These are phyloP conservation scores for Chlorella sp. DNA, from an alignment of 139 green algal species.

Conservation along the genomic window DNA sequence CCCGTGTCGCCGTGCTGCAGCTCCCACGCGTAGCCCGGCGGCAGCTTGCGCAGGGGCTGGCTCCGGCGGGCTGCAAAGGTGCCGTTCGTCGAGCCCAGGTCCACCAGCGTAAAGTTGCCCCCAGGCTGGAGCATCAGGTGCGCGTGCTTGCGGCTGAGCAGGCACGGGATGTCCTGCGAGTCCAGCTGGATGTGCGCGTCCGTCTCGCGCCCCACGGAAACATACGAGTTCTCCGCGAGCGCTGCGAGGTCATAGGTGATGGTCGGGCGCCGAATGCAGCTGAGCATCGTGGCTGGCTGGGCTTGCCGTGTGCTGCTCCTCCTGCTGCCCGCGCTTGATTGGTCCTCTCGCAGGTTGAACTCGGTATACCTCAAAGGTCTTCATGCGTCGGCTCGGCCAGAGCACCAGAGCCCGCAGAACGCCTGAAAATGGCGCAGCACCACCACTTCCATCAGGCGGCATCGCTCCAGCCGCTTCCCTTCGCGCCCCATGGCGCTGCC, in stretches of 20 bases:
- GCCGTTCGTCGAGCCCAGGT: conserved; percentile 35
- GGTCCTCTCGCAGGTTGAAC: no score
- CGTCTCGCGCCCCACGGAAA: conserved; percentile 24
- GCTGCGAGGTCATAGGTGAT: conserved; percentile 30
- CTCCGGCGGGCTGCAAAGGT: conserved; percentile 22
- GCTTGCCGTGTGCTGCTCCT: not conserved
- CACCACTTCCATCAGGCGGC: no score
- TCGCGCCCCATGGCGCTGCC: no score
- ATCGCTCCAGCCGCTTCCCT: no score
- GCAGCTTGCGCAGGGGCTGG: conserved; percentile 20
- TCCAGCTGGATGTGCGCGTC: conserved; percentile 17
- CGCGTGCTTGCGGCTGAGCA: conserved; percentile 29
- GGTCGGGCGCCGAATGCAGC: conserved; percentile 13
- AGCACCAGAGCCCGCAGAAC: not conserved
- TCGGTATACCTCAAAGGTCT: no score
- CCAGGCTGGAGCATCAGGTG: conserved; percentile 18
- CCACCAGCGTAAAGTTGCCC: conserved; percentile 17
- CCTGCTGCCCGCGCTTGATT: not conserved
- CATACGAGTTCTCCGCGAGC: conserved; percentile 10
- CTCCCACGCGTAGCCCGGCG: conserved; percentile 1
- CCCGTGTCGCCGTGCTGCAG: conserved; percentile 3
- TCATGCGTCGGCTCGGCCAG: no score
- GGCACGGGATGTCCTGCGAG: conserved; percentile 31
- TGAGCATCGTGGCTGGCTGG: conserved; percentile 8
- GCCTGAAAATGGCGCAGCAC: not conserved